These are phyloP conservation scores for Neonectria neomacrospora DNA, from an alignment of 2,329 filamentous ascomycete species.

Conservation along the genomic window DNA sequence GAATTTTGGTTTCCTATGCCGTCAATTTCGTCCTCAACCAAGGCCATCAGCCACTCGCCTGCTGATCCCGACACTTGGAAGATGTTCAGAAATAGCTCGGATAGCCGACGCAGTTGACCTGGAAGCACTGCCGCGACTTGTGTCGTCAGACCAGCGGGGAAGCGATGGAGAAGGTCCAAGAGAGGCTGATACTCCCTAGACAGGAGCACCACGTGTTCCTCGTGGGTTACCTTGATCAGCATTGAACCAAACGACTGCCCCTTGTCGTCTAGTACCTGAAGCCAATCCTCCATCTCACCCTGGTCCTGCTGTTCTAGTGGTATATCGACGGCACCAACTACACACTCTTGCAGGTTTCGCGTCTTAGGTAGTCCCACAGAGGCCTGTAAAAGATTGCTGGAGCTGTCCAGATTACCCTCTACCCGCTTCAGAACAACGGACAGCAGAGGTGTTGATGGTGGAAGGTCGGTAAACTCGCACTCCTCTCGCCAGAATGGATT, in stretches of 20 bases:
- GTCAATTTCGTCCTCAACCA: slow-evolving; percentile 98
- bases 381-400: slow-evolving; percentile 47
- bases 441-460: slow-evolving; percentile 73
- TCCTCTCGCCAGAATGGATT: slow-evolving; percentile 87
- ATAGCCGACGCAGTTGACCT: slow-evolving; percentile 79
- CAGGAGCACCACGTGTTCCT: slow-evolving; percentile 91
- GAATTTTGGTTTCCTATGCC: slow-evolving; percentile 86
- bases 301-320: slow-evolving; percentile 81
- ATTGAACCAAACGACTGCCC: slow-evolving; percentile 84
- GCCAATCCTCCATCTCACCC: slow-evolving; percentile 84
- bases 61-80: slow-evolving; percentile 91
- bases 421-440: slow-evolving; percentile 78
- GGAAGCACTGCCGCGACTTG: slow-evolving; percentile 85
- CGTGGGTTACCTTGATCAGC: slow-evolving; percentile 82
- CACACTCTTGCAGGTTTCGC: slow-evolving; percentile 59
- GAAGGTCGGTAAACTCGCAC: slow-evolving; percentile 80
- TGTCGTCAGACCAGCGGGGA: slow-evolving; percentile 83
- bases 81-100: slow-evolving; percentile 90
- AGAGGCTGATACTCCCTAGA: slow-evolving; percentile 86
- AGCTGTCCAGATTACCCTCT: slow-evolving; percentile 60
- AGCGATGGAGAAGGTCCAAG: slow-evolving; percentile 84
- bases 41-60: slow-evolving; percentile 88
- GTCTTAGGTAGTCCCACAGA: slow-evolving; percentile 50
- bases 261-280: slow-evolving; percentile 80
- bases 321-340: slow-evolving; percentile 82